phyloP scores from a whole-genome alignment of 2,329 filamentous ascomycete genomes.

The Penicillium sp. region DNA sequence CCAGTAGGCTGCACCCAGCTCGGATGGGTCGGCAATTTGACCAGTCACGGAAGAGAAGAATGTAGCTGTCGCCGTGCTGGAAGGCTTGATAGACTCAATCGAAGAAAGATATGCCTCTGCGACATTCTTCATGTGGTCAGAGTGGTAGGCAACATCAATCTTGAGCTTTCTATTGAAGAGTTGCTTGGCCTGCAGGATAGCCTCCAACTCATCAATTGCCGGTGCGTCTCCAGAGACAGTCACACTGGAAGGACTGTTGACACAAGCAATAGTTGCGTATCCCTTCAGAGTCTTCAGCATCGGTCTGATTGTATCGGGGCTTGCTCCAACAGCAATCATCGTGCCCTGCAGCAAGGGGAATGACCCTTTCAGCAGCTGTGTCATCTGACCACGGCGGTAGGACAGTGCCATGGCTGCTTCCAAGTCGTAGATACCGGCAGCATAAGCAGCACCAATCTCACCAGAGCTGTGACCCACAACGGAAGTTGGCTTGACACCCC shows the following conservation, averaged over 20 bases:
- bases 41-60: constrained; percentile 24
- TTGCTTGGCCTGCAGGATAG: constrained; percentile 12
- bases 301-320: constrained; percentile 14
- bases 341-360: constrained; percentile 25
- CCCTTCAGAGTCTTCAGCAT: constrained; percentile 15
- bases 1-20: constrained; percentile 29
- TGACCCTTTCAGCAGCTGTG: constrained; percentile 14
- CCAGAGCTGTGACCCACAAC: constrained; percentile 25
- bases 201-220: constrained; percentile 19
- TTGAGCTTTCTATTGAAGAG: constrained; percentile 29
- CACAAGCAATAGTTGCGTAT: constrained; percentile 22
- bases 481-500: constrained; percentile 17
- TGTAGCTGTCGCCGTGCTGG: constrained; percentile 9
- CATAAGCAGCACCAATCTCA: constrained; percentile 26
- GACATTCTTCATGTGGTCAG: constrained; percentile 24
- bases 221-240: constrained; percentile 21
- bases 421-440: constrained; percentile 19
- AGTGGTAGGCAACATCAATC: constrained; percentile 32
- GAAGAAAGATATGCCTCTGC: constrained; percentile 17
- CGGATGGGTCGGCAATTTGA: constrained; percentile 12
- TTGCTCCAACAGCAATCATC: constrained; percentile 32
- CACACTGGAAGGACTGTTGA: constrained; percentile 25
- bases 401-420: constrained; percentile 21
- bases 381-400: constrained; percentile 25
- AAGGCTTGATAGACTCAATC: constrained; percentile 18